Evolutionary conservation across 148 eudicot species (phyloP).

Genomic region (Vaccinium myrtillus): DNA sequence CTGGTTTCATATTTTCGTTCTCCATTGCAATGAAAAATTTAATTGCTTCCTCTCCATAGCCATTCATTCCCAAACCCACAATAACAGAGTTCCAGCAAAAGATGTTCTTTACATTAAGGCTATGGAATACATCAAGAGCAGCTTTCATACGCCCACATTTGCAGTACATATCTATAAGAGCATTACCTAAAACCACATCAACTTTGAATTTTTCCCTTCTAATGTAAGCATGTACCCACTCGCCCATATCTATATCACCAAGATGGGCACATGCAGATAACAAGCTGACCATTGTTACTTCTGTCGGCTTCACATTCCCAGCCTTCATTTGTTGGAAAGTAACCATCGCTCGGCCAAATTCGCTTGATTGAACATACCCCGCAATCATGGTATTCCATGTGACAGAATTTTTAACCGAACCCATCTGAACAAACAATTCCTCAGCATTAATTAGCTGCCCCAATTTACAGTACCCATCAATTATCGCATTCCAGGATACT

Average conservation of each 20-base stretch:
- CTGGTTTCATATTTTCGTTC: conserved; percentile 27
- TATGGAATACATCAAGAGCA: conserved; percentile 23
- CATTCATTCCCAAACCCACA: conserved; percentile 26
- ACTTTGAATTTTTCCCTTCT: conserved; percentile 16
- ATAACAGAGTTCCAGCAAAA: conserved; percentile 33
- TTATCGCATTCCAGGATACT: conserved; percentile 39
- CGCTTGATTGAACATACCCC: conserved; percentile 34
- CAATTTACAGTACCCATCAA: conserved; percentile 43
- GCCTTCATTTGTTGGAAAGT: conserved; percentile 32
- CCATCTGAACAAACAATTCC: conserved; percentile 35
- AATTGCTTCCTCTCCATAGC: conserved; percentile 22
- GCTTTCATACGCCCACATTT: conserved; percentile 41
- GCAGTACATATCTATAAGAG: conserved; percentile 50
- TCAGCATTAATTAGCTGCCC: conserved; percentile 34
- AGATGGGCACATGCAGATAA: conserved; percentile 47
- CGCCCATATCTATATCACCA: conserved; percentile 43
- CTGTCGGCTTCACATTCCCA: conserved; percentile 28
- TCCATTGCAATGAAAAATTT: conserved; percentile 20
- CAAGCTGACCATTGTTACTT: conserved; percentile 32
- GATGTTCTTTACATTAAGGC: conserved; percentile 19
- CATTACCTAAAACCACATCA: conserved; percentile 38
- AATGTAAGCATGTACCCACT: conserved; percentile 36
- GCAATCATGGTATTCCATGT: conserved; percentile 51
- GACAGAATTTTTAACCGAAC: conserved; percentile 30
- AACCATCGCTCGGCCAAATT: conserved; percentile 27